Conservation (phyloP, 305 asterid species). For the Solanum hybrid region DNA sequence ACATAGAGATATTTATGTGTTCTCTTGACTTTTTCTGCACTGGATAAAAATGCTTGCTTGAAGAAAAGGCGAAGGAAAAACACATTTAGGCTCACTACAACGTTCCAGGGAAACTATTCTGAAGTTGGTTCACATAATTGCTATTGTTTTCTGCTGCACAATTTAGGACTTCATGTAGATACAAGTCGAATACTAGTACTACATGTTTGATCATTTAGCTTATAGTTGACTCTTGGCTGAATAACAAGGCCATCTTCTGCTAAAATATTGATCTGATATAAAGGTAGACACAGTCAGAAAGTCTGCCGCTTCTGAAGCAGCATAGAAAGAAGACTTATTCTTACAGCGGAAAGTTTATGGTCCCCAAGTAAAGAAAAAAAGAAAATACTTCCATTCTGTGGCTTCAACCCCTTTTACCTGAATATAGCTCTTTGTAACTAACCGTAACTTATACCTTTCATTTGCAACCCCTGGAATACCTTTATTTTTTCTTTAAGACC, state of each 20-base stretch:
- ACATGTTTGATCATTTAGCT: background rate
- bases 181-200: background rate
- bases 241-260: background rate
- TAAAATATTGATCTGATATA: background rate
- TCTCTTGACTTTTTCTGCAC: background rate
- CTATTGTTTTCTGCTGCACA: background rate
- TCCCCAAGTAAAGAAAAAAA: background rate
- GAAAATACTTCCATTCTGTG: background rate
- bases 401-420: background rate
- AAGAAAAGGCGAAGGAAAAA: background rate
- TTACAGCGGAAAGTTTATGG: background rate
- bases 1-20: background rate
- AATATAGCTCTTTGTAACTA: background rate
- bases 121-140: background rate
- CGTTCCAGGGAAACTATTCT: background rate
- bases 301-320: background rate
- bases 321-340: background rate
- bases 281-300: background rate
- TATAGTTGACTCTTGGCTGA: background rate
- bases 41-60: background rate
- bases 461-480: background rate
- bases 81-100: background rate
- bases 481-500: background rate
- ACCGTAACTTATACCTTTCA: background rate
- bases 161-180: background rate